phyloP scores from a whole-genome alignment of 345 rosid genomes.

The Salix arbutifolia region DNA sequence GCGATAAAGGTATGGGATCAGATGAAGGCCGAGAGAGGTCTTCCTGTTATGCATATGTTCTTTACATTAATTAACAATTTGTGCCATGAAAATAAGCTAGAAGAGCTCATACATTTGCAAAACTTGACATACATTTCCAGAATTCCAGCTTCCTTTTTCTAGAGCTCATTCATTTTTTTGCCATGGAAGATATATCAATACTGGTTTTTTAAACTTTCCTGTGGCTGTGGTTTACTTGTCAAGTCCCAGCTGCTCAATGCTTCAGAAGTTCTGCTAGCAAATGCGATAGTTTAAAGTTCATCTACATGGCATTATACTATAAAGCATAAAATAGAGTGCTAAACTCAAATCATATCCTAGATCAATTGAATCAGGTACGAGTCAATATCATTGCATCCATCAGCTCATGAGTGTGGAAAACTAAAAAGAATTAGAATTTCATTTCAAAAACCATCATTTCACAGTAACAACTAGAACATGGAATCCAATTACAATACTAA shows the following conservation, averaged over 20 bases:
- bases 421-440: not conserved
- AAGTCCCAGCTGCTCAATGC: not conserved
- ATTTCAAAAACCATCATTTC: not conserved
- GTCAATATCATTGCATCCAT: not conserved
- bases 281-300: not conserved
- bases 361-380: not conserved
- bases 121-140: not conserved
- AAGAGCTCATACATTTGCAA: slow-evolving; percentile 17
- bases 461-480: not conserved
- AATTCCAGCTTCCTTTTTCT: not conserved
- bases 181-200: not conserved
- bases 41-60: slow-evolving; percentile 90
- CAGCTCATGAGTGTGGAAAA: not conserved
- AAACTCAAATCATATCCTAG: not conserved
- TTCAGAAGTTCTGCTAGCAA: not conserved
- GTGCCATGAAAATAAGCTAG: slow-evolving; percentile 56
- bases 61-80: slow-evolving; percentile 54
- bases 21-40: slow-evolving; percentile 71
- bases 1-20: slow-evolving; percentile 63
- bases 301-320: not conserved
- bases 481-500: not conserved
- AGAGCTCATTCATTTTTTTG: not conserved
- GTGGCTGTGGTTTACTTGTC: not conserved
- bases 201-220: not conserved
- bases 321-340: not conserved